Base-by-base conservation (phyloP, 2,329 filamentous ascomycete genomes). In the Stemphylium vesicarium region DNA sequence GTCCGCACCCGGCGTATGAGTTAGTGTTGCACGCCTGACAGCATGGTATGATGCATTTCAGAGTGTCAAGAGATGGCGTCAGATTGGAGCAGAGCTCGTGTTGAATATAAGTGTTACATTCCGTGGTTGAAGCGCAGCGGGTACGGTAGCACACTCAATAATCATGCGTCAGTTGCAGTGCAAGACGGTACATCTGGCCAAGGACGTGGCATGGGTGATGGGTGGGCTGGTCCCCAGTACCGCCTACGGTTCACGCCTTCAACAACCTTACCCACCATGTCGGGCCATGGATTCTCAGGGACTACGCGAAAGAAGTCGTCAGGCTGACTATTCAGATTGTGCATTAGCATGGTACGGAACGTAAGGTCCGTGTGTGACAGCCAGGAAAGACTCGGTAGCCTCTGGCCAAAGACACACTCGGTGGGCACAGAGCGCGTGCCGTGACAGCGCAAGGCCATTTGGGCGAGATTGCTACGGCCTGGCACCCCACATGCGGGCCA, bases 221-320 rank as follows among this genome's bases (percentile, higher is more conserved):
- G 64, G 65, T 32, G 47, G 38, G 41, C 45, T 44, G 29, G 57
- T 45, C 49, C 60, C 59, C 60, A 53, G 42, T 20, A 50, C 57
- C 54, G 61, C 53, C 62, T 67, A 62, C 44, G 49, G 68, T 66
- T 68, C 66, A 67, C 62, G 68, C 63, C 62, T 58, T 55, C 40
- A 47, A 57, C 60, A 74, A 69, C 70, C 68, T 74, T 72, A 73
- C 70, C 71, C 71, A 69, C 62, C 53, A 56, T 35, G 22, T 57
- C 58, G 71, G 71, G 70, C 65, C 70, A 66, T 48, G 63, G 60
- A 57, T 54, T 59, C 59, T 64, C 64, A 69, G 68, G 69, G 64
- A 68, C 68, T 64, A 71, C 52, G 64, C 64, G 59, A 40, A 54
- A 37, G 51, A 51, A 50, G 33, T 56, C 52, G 50, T 59, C 52